Evolutionary conservation across 305 asterid species (phyloP), one percentile per base, ranked within the genome.

Genomic region (Coffea humblotiana): DNA sequence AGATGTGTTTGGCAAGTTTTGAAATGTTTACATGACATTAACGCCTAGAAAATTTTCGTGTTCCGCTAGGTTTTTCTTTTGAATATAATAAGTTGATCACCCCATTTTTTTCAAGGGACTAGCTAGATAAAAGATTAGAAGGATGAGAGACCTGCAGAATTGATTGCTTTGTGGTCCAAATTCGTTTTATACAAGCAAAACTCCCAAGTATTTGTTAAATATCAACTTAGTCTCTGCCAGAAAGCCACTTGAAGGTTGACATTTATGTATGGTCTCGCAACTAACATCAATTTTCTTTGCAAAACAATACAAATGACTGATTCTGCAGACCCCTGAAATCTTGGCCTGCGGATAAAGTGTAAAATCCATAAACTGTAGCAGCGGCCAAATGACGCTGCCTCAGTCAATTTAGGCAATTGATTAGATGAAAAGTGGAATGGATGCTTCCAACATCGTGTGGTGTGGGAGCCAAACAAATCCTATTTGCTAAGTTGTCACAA

Each of bases 401-500:
- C 10, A 32, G 52, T 29, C 74, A 48, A 77, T 12, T 23, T 45
- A 16, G 19, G 13, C 10, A 21, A 3, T 32, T 67, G 67, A 77
- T 67, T n/a, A 68, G 54, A 78, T 32, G 37, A 8, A 52, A 68
- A 35, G 43, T 7, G 29, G 58, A 8, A 10, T 32, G 15, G 35
- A 77, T 48, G 19, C 27, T 76, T 63, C 63, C 61, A 76, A 66
- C 7, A 29, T 29, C 60, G 3, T 23, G 74, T 77, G 80, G 3
- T 23, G 74, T 77, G 80, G 80, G 66, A 9, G 51, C 74, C 37
- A 51, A 77, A 65, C 16, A 9, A 48, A 49, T 66, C 73, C 74
- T 12, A 29, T 48, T 27, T 16, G 68, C 56, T 12, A 29, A 18
- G 52, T 58, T 49, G 80, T 67, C 74, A 27, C 19, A 23, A 51